These are phyloP conservation scores for Fusarium vanettenii DNA, from an alignment of 2,329 filamentous ascomycete genomes.

Conservation along the genomic window DNA sequence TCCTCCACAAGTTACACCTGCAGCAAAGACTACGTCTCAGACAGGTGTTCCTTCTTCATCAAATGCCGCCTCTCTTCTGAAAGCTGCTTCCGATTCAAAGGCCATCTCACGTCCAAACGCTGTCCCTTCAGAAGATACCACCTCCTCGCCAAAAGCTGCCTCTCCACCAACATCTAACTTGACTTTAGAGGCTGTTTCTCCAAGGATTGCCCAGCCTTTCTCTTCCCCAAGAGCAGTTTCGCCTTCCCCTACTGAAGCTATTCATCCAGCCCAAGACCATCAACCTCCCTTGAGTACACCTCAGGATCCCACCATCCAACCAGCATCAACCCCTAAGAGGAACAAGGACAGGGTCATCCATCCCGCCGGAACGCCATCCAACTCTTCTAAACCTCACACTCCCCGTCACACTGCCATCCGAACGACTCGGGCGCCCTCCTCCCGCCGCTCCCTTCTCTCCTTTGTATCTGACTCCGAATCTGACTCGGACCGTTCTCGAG, in stretches of 20 bases:
- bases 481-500: conserved; percentile 54
- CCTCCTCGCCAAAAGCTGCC: not conserved
- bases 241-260: not conserved
- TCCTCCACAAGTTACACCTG: not conserved
- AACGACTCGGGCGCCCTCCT: conserved; percentile 45
- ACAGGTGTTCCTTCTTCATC: not conserved
- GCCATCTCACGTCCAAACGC: not conserved
- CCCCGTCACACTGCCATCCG: conserved; percentile 39
- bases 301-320: not conserved
- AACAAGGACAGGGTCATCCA: not conserved
- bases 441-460: conserved; percentile 55
- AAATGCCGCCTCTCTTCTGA: not conserved
- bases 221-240: not conserved
- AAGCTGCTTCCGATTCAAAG: not conserved
- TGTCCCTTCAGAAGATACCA: not conserved
- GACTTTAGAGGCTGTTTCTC: not conserved
- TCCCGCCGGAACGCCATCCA: conserved; percentile 22
- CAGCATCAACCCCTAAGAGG: conserved; percentile 13
- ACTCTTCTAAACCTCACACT: conserved; percentile 42
- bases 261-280: not conserved
- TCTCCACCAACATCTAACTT: not conserved
- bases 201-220: not conserved
- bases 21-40: not conserved
- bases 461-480: conserved; percentile 57
- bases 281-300: not conserved